Conservation (phyloP, 306 rosid species). For the Cucumis cinereus region DNA sequence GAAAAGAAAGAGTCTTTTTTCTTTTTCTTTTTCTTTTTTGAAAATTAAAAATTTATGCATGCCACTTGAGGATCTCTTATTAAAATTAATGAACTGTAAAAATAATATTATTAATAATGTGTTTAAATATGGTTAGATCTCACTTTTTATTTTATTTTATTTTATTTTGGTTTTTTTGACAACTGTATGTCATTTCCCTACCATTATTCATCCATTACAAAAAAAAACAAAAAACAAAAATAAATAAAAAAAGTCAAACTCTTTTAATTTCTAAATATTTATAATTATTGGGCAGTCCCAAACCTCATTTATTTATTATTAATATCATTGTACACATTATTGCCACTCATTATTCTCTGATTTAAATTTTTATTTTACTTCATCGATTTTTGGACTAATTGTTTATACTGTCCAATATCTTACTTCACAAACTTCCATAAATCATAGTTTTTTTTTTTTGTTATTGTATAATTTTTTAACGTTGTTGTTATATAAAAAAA, state of each 20-base stretch:
- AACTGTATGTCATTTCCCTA: not conserved
- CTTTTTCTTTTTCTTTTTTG: not conserved
- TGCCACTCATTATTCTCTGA: not conserved
- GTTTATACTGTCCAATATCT: not conserved
- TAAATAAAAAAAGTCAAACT: not conserved
- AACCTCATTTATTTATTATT: not conserved
- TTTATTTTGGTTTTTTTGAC: not conserved
- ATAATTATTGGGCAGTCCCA: not conserved
- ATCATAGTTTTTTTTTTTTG: not conserved
- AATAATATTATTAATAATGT: not conserved
- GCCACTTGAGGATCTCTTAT: not conserved
- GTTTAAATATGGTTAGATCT: constrained; percentile 1
- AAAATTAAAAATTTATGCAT: not conserved
- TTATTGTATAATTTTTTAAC: too few relatives aligned
- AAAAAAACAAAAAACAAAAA: not conserved
- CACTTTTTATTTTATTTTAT: not conserved
- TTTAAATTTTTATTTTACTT: not conserved
- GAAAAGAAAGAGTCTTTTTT: too few relatives aligned
- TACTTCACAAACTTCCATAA: not conserved
- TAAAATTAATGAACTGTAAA: constrained; percentile 1
- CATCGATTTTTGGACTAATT: not conserved
- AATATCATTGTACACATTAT: constrained; percentile 2
- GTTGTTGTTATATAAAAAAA: too few relatives aligned
- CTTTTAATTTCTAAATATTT: not conserved
- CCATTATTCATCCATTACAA: not conserved